These are phyloP conservation scores for Yarrowia galli DNA, from an alignment of 1,139 yeast species.

Conservation along the genomic window DNA sequence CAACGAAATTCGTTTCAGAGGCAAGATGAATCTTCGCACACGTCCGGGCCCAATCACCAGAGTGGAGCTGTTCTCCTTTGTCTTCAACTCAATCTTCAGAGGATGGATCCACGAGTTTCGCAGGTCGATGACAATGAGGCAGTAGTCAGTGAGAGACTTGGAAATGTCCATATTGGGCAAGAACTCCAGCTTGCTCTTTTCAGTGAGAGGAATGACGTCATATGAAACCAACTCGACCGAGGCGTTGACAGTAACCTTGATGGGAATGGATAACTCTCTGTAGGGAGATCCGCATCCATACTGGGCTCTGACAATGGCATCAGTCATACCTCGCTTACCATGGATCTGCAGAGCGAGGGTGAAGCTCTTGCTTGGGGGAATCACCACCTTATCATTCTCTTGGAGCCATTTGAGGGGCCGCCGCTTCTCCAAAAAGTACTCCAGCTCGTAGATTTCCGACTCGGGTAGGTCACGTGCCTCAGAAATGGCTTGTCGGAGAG, in stretches of 20 bases:
- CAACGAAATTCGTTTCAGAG: conserved; percentile 63
- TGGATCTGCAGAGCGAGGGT: conserved; percentile 45
- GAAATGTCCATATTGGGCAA: background rate
- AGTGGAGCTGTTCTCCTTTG: conserved; percentile 50
- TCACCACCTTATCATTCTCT: conserved; percentile 41
- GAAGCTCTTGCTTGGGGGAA: background rate
- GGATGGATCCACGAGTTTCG: conserved; percentile 67
- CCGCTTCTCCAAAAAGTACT: conserved; percentile 66
- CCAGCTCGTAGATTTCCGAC: conserved; percentile 76
- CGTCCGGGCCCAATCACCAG: conserved; percentile 57
- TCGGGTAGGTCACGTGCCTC: conserved; percentile 58
- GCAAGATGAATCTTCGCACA: conserved; percentile 70
- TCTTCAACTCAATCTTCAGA: conserved; percentile 52
- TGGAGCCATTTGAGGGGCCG: conserved; percentile 58
- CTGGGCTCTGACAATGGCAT: conserved; percentile 63
- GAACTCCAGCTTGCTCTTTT: conserved; percentile 46
- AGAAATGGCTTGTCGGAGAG: conserved; percentile 58
- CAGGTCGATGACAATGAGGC: conserved; percentile 70
- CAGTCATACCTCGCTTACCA: conserved; percentile 78
- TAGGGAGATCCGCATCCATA: conserved; percentile 30
- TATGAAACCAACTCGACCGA: conserved; percentile 78
- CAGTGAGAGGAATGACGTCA: conserved; percentile 63
- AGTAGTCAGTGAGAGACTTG: conserved; percentile 56
- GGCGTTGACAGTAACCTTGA: conserved; percentile 71
- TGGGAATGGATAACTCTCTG: conserved; percentile 67